phyloP scores from a whole-genome alignment of 495 filamentous ascomycete species.

The Neurospora pannonica region DNA sequence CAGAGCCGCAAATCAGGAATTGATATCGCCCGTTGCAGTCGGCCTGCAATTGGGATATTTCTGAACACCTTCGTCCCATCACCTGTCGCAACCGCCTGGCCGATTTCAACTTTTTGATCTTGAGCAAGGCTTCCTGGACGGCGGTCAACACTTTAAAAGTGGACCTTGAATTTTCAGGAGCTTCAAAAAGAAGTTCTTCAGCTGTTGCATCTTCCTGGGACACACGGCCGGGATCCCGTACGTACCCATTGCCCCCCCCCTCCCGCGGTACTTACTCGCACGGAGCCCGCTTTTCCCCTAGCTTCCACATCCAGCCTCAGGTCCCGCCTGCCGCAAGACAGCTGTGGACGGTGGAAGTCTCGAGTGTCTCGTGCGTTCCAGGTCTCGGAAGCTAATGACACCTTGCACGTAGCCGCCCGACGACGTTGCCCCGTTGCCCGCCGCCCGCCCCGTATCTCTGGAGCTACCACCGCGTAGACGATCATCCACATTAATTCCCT shows the following conservation, averaged over 20 bases:
- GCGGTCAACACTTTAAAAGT: not conserved
- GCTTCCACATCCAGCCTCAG: not conserved
- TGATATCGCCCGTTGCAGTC: not conserved
- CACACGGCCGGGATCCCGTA: not conserved
- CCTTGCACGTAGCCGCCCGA: slow-evolving; percentile 13
- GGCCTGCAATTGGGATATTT: not conserved
- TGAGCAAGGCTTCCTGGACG: not conserved
- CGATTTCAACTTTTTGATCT: not conserved
- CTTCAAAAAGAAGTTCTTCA: not conserved
- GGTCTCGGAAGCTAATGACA: slow-evolving; percentile 18
- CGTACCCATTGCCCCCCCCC: not conserved
- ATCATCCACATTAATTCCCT: not conserved
- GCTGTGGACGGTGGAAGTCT: not conserved
- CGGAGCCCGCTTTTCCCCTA: not conserved
- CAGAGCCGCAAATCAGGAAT: not conserved
- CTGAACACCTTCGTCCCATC: not conserved
- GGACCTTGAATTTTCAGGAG: not conserved
- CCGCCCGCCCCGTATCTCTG: not conserved
- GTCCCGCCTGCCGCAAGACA: not conserved
- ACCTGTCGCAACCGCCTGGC: not conserved
- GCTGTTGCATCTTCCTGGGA: not conserved
- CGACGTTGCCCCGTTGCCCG: not conserved
- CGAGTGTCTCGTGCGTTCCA: not conserved
- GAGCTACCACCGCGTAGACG: not conserved
- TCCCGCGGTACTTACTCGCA: not conserved